Evolutionary conservation across 352 stramenopile genomes (phyloP), one percentile per base, ranked within the genome.

Genomic region (Pythium monospermum): DNA sequence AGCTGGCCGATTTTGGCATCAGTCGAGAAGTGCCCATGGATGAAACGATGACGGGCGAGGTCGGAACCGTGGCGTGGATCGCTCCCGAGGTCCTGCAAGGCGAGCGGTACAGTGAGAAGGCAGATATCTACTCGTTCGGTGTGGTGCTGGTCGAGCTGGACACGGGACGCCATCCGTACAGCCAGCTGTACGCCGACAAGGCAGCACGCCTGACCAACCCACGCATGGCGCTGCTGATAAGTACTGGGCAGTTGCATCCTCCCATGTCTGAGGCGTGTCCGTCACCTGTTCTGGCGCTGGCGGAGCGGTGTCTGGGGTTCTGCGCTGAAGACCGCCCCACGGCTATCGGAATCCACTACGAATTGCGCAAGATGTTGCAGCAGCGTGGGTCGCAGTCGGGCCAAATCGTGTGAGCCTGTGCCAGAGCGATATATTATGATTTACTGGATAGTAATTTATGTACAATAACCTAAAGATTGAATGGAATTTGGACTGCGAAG

Each of bases 81-180:
- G 56, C 61, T 13, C 61, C 61, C 4, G 61, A 69, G 40, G 39
- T 70, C 0, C 25, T 70, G 8, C 56, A 59, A 18, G 61, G 61
- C 32, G 44, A 59, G 30, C 61, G 61, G 21, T 70, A 70, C 48
- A 52, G 36, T 26, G 51, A 61, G 41, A 63, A 66, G 57, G 61
- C 61, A 0, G 61, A 70, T 30, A 59, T 70, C 7, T 70, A 70
- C 46, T 66, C 57, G 12, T 44, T 70, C 12, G 61, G 57, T 4
- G 51, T 70, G 21, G 6, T 70, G n/a, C 38, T 70, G 21, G 55
- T 61, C 7, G 61, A 70, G 42, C 18, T 70, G 40, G 61, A 70
- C 47, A 66, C 50, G 21, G 30, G 46, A 8, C 3, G 13, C 7
- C 55, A 57, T 46, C 55, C 55, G 26, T 63, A 63, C 39, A 32